Conservation (phyloP, 805 yeast genomes). For the Wickerhamiella parazyma region DNA sequence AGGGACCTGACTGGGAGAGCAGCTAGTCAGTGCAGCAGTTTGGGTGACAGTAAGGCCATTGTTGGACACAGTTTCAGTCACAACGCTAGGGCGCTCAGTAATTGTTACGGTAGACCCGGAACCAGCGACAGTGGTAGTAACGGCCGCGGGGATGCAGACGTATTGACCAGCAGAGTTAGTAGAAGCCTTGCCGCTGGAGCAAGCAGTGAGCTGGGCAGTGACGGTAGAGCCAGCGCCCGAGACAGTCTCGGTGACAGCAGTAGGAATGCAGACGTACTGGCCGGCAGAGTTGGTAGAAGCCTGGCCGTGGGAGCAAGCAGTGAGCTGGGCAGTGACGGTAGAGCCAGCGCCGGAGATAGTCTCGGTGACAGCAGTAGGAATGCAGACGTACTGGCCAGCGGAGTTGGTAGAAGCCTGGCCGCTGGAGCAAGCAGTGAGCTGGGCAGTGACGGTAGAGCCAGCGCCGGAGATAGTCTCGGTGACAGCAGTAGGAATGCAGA, state of each 20-base stretch:
- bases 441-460: slow-evolving; percentile 4
- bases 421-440: slow-evolving; percentile 2
- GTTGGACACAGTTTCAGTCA: background rate
- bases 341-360: slow-evolving; percentile 9
- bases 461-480: slow-evolving; percentile 9
- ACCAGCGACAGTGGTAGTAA: background rate
- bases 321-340: slow-evolving; percentile 7
- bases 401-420: background rate
- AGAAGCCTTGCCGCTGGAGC: background rate
- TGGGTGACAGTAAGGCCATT: no score
- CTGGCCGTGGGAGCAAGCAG: slow-evolving; percentile 1
- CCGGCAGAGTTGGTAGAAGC: background rate
- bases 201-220: slow-evolving; percentile 10
- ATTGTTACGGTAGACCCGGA: background rate
- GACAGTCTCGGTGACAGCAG: background rate
- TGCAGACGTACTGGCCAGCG: slow-evolving; percentile 1
- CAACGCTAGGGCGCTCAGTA: background rate
- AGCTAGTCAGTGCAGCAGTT: background rate
- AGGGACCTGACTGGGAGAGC: background rate
- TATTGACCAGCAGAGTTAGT: background rate
- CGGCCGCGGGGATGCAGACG: background rate
- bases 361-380: slow-evolving; percentile 11
- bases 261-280: slow-evolving; percentile 2
- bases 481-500: no score
- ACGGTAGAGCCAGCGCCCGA: slow-evolving; percentile 1